These are phyloP conservation scores for Myriosclerotinia scirpicola DNA, from an alignment of 2,329 filamentous ascomycete species.

Conservation along the genomic window DNA sequence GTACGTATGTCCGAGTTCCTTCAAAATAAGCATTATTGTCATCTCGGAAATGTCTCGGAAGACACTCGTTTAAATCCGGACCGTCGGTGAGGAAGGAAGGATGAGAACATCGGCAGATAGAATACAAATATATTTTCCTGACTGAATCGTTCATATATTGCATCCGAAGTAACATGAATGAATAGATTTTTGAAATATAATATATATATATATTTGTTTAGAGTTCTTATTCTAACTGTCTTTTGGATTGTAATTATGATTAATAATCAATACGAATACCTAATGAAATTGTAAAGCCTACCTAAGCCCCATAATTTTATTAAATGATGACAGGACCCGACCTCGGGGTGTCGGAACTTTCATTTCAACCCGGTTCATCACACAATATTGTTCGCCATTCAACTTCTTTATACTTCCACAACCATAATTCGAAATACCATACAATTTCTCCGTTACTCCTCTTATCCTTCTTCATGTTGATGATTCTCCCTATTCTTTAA, in stretches of 20 bases:
- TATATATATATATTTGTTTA: neutral
- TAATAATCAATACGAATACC: too few species aligned
- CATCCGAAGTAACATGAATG: neutral
- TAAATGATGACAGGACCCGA: slow-evolving; percentile 5
- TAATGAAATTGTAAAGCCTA: neutral
- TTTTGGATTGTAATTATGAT: too few species aligned
- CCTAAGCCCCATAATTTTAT: neutral
- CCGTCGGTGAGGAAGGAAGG: neutral
- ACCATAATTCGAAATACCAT: neutral
- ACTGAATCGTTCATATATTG: neutral
- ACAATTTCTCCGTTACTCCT: neutral
- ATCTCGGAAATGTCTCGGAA: slow-evolving; percentile 4
- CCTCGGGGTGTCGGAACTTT: slow-evolving; percentile 8
- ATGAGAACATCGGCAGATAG: too few species aligned
- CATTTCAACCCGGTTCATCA: neutral
- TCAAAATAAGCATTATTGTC: too few species aligned
- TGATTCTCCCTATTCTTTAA: neutral
- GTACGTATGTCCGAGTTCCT: too few species aligned
- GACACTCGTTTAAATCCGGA: neutral
- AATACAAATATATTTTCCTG: neutral
- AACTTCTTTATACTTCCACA: neutral
- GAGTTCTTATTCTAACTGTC: neutral
- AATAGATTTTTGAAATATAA: neutral
- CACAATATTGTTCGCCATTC: neutral
- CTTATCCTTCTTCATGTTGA: neutral